Evolutionary conservation across 257 asterid genomes (phyloP).

Genomic region (Misopates orontium): DNA sequence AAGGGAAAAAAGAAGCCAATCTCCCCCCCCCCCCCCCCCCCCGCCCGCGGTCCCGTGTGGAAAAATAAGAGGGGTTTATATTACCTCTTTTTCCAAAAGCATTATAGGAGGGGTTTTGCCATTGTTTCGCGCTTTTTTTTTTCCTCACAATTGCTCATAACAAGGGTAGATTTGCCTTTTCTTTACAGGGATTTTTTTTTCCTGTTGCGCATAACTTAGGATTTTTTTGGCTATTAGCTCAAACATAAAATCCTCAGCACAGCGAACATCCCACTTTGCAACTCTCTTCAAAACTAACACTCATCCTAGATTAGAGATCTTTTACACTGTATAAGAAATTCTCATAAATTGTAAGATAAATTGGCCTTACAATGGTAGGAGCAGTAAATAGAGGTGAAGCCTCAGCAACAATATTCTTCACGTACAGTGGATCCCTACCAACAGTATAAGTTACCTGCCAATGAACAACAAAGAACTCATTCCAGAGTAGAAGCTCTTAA

Average conservation of each 20-base stretch:
- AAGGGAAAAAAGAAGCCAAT: too few relatives aligned
- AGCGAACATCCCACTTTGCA: neutral
- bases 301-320: neutral
- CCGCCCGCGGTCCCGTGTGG: too few relatives aligned
- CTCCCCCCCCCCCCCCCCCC: too few relatives aligned
- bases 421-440: constrained; percentile 81
- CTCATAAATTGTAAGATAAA: constrained; percentile 11
- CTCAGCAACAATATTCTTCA: constrained; percentile 72
- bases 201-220: too few relatives aligned
- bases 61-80: too few relatives aligned
- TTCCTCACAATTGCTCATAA: too few relatives aligned
- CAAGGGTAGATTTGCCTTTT: too few relatives aligned
- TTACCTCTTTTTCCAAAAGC: too few relatives aligned
- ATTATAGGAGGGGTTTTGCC: too few relatives aligned
- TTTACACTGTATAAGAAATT: constrained; percentile 18
- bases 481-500: constrained; percentile 19
- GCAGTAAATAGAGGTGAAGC: constrained; percentile 69
- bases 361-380: constrained; percentile 78
- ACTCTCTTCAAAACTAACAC: neutral
- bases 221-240: too few relatives aligned
- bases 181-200: too few relatives aligned
- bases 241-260: constrained; percentile 1
- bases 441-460: constrained; percentile 86
- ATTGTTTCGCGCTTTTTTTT: too few relatives aligned
- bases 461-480: constrained; percentile 21